Conservation (phyloP, 345 rosid species). For the Nephelium lappaceum region DNA sequence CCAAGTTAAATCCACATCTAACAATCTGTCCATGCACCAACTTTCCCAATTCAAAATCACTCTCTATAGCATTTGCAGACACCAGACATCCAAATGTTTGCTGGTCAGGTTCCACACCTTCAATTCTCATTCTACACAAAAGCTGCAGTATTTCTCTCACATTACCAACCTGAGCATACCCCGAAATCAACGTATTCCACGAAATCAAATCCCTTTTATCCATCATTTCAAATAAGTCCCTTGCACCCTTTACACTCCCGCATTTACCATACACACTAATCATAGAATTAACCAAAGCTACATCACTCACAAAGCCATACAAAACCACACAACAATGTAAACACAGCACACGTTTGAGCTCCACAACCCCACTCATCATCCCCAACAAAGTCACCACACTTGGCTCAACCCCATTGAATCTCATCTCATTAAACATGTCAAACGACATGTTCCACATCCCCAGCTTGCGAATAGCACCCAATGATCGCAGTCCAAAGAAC, state of each 20-base stretch:
- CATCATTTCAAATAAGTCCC: slow-evolving; percentile 50
- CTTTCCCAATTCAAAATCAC: slow-evolving; percentile 51
- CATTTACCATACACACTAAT: slow-evolving; percentile 51
- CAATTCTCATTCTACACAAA: slow-evolving; percentile 41
- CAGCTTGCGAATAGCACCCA: slow-evolving; percentile 50
- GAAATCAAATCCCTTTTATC: slow-evolving; percentile 54
- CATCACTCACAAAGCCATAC: slow-evolving; percentile 47
- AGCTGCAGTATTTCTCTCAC: slow-evolving; percentile 43
- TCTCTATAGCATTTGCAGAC: slow-evolving; percentile 37
- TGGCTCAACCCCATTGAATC: slow-evolving; percentile 43
- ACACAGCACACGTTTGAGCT: slow-evolving; percentile 40
- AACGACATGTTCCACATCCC: slow-evolving; percentile 35
- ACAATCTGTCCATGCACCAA: slow-evolving; percentile 57
- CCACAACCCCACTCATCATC: slow-evolving; percentile 45
- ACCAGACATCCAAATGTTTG: slow-evolving; percentile 50
- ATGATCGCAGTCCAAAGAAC: slow-evolving; percentile 57
- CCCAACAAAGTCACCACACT: slow-evolving; percentile 57
- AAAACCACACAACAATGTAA: slow-evolving; percentile 48
- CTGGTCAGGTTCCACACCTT: slow-evolving; percentile 48
- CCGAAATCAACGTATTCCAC: slow-evolving; percentile 57
- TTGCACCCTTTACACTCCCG: slow-evolving; percentile 42
- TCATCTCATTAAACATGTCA: slow-evolving; percentile 48
- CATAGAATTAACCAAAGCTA: slow-evolving; percentile 44
- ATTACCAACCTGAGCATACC: slow-evolving; percentile 44
- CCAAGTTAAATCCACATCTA: slow-evolving; percentile 46